Percentiles rank a stretch among this genome's conserved stretches.
Evolutionary conservation across 306 rosid species (phyloP).

Genomic region (Geum urbanum): DNA sequence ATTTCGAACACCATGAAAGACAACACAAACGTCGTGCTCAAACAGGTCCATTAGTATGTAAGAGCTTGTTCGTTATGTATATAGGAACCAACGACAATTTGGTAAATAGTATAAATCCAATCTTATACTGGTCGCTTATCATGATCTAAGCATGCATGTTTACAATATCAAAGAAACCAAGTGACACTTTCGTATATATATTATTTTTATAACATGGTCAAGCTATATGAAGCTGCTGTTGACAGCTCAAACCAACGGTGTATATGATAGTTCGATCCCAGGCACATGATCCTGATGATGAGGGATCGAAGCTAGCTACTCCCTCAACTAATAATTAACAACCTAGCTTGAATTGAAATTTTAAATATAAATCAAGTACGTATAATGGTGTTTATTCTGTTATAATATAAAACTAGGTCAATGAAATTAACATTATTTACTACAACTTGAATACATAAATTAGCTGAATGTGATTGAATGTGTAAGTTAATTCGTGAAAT

Average conservation of each 20-base stretch:
- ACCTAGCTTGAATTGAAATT: neutral
- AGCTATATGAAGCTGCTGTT: neutral
- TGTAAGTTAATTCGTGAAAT: neutral
- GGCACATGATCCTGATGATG: neutral
- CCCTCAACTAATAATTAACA: neutral
- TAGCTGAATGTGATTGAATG: neutral
- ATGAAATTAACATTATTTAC: neutral
- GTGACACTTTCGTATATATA: neutral
- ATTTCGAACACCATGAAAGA: too few species aligned
- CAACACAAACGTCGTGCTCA: too few species aligned
- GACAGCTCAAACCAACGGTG: conserved; percentile 27
- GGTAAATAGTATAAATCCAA: neutral
- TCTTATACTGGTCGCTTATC: neutral
- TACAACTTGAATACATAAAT: conserved; percentile 2
- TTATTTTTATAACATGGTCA: neutral
- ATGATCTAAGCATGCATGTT: neutral
- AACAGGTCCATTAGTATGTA: too few species aligned
- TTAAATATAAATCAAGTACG: neutral
- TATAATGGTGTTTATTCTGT: neutral
- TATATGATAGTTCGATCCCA: neutral
- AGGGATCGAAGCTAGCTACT: conserved; percentile 2
- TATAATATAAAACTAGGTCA: conserved; percentile 22
- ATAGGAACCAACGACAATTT: neutral
- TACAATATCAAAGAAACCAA: conserved; percentile 21
- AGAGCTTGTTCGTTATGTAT: too few species aligned